Conservation (phyloP, 768 basidiomycete species). For the Pholiota molesta region DNA sequence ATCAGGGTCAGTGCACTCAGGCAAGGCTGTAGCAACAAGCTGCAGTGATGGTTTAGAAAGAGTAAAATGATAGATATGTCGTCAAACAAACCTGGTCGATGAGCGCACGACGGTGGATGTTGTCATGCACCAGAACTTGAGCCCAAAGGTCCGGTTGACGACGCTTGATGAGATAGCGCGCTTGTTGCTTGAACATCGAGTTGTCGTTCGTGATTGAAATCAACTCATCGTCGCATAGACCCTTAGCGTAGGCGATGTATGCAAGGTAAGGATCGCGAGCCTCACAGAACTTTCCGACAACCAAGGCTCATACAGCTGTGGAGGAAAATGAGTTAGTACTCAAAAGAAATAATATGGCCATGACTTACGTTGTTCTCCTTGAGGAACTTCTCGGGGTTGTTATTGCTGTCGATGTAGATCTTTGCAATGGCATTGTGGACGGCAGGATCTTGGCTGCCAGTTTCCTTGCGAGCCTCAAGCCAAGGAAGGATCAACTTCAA, state of each 20-base stretch:
- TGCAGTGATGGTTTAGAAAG: conserved; percentile 29
- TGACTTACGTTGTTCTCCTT: conserved; percentile 94
- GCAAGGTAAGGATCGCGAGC: conserved; percentile 97
- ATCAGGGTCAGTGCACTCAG: conserved; percentile 96
- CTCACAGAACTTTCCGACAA: conserved; percentile 99
- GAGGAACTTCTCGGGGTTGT: conserved; percentile 95
- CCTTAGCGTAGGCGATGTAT: conserved; percentile 99
- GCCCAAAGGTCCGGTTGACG: conserved; percentile 96
- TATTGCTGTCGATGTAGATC: conserved; percentile 98
- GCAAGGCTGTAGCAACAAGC: conserved; percentile 93
- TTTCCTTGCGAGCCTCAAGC: conserved; percentile 91
- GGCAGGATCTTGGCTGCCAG: conserved; percentile 92
- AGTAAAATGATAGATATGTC: background rate
- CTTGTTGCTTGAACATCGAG: conserved; percentile 99
- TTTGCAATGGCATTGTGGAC: conserved; percentile 98
- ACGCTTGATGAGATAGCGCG: conserved; percentile 96
- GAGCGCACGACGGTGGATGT: conserved; percentile 89
- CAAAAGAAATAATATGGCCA: background rate
- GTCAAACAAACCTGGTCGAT: conserved; percentile 77
- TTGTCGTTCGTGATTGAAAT: conserved; percentile 98
- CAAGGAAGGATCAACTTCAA: conserved; percentile 97
- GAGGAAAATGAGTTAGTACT: conserved; percentile 14
- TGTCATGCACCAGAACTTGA: conserved; percentile 88
- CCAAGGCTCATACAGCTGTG: conserved; percentile 92
- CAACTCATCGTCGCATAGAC: conserved; percentile 97